Base-by-base conservation (phyloP, 164 flowering plant species). In the Tetrastigma voinierianum region DNA sequence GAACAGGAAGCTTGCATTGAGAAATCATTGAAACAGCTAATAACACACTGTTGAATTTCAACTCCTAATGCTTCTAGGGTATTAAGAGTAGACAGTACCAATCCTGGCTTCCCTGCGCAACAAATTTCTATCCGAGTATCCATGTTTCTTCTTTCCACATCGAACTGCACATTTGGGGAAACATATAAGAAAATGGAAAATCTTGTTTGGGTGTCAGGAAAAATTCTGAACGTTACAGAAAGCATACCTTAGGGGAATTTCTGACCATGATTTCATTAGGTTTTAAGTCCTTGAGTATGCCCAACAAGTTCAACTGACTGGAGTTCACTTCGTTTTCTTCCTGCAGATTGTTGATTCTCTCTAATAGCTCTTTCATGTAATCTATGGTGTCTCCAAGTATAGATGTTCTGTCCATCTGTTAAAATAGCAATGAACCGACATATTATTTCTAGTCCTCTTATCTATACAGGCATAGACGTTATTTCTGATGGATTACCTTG, bases 351-450 rank as follows among this genome's bases (percentile, higher is more conserved):
- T 85, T 82, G 70, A 93, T 91, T 63, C 79, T 89, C 53, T 87
- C 88, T 11, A 88, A 74, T 2, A 93, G 85, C 78, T 91, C 97
- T 60, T 90, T 93, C 89, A 87, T 84, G 83, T 93, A 93, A 56
- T 90, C 93, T 60, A 93, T 93, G 3, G 96, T 87, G 59, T 93
- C 98, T 56, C 96, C 96, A 47, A 93, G 89, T 62, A 93, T 91
- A 5, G 98, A 86, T 53, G 98, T 90, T 67, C 97, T 85, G 68
- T 93, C 98, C 97, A 90, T 93, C 98, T 93, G 75, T 25, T 23
- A 10, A n/a, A 60, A 64, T 24, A 45, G 51, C 40, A 25, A 14
- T 45, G 18, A 25, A 13, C 49, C 21, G 55, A n/a, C 12, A 53
- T 45, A 32, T 32, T 32, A 32, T 32, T 32, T 7, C 40, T 32